These are phyloP conservation scores for Talaromyces rugulosus DNA, from an alignment of 2,329 filamentous ascomycete genomes.

Conservation along the genomic window DNA sequence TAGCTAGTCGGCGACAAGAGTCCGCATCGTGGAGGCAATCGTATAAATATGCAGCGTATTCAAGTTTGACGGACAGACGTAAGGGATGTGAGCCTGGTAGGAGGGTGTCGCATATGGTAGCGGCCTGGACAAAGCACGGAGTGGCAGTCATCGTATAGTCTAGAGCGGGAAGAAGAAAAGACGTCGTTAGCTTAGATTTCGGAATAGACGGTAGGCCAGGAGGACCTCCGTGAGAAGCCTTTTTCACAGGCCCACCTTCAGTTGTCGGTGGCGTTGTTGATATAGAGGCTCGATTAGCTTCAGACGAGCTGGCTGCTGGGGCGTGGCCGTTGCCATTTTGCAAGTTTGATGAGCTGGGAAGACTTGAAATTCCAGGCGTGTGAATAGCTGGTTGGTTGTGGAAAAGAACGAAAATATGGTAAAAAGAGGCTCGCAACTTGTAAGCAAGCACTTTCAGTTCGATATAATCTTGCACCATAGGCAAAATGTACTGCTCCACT, in stretches of 20 bases:
- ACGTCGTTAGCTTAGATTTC: constrained; percentile 46
- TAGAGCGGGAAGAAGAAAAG: constrained; percentile 73
- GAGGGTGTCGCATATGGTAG: constrained; percentile 66
- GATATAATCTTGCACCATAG: constrained; percentile 71
- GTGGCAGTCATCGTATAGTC: constrained; percentile 83
- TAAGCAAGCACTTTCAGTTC: constrained; percentile 87
- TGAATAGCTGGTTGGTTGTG: constrained; percentile 83
- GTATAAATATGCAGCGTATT: constrained; percentile 89
- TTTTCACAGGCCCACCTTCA: constrained; percentile 45
- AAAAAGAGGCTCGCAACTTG: constrained; percentile 90
- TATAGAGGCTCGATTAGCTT: constrained; percentile 33
- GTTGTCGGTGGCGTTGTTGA: constrained; percentile 43
- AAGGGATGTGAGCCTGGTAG: constrained; percentile 87
- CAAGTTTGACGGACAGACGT: constrained; percentile 82
- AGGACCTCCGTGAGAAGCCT: constrained; percentile 31
- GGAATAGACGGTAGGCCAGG: constrained; percentile 34
- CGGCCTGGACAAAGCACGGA: constrained; percentile 74
- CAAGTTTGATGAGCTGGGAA: constrained; percentile 25
- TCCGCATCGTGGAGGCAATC: constrained; percentile 84
- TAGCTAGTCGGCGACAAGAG: constrained; percentile 70
- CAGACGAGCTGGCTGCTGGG: constrained; percentile 8
- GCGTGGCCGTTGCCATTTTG: constrained; percentile 18
- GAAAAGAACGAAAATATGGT: constrained; percentile 94
- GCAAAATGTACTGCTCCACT: constrained; percentile 79
- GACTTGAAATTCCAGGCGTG: constrained; percentile 49